Percentiles rank a stretch among this genome's conserved stretches.
phyloP scores from a whole-genome alignment of 1,139 yeast genomes.

The Kurtzmaniella quercitrusa region DNA sequence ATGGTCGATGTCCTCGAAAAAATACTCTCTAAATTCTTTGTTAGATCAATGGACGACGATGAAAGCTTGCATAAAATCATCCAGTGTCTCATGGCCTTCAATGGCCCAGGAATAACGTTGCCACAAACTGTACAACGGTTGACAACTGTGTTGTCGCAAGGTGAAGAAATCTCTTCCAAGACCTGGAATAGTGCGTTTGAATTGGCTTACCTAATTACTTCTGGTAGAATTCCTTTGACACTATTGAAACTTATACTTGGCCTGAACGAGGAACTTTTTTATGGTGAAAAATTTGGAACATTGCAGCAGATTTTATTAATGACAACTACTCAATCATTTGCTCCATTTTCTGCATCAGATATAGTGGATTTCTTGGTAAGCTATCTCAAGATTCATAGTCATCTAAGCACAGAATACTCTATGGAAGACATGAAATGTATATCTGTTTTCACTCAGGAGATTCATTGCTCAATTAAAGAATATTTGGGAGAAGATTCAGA shows the following conservation, averaged over 20 bases:
- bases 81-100: background rate
- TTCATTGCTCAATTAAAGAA: background rate
- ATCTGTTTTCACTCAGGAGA: background rate
- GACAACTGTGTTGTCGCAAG: too few relatives aligned
- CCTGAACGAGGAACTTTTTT: background rate
- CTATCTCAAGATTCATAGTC: background rate
- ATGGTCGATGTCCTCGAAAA: background rate
- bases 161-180: too few relatives aligned
- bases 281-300: background rate
- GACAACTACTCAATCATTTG: background rate
- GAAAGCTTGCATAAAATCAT: background rate
- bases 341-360: background rate
- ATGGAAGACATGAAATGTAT: constrained; percentile 1
- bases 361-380: background rate
- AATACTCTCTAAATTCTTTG: background rate
- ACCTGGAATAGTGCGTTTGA: background rate
- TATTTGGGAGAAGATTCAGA: background rate
- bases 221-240: background rate
- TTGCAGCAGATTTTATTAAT: background rate
- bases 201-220: background rate
- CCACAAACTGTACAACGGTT: too few relatives aligned
- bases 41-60: background rate
- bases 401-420: background rate
- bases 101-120: background rate
- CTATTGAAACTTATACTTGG: background rate